Evolutionary conservation across 805 yeast genomes (phyloP), one percentile per base, ranked within the genome.

Genomic region (Candida hispaniensis): DNA sequence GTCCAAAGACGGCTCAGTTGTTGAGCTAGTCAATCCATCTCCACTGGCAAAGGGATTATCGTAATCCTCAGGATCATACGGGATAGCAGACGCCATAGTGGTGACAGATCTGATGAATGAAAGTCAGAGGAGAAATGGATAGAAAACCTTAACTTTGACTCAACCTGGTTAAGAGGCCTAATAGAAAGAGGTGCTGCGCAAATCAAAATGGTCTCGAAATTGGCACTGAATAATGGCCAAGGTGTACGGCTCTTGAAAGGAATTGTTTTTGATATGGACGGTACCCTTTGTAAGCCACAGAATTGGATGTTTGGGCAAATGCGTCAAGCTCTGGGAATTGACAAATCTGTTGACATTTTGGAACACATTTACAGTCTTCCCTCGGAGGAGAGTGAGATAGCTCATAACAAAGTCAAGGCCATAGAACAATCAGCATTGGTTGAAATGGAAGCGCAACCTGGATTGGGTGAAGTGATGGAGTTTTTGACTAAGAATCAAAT

Each of bases 261-360:
- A 0, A 50, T 79, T 5, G 61, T 79, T 1, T 79, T 79, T 49
- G 88, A 79, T 47, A 78, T 79, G 88, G 88, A 79, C 50, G 86
- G 86, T 4, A 79, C 88, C 0, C 49, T 79, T 38, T 73, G 79
- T 44, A 56, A 68, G 9, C 82, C 83, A 1, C 82, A 48, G 47
- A 59, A 66, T 0, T 66, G 71, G 71, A 66, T 66, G 70, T 66
- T 66, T 45, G 53, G 55, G 8, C 71, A 70, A 29, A 75, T 77
- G 82, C 60, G 82, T 39, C 59, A 62, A 13, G 74, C 74, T 0
- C 55, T 76, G 14, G 72, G 74, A 1, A 60, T 75, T 7, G 49
- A 49, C 9, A 57, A 59, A 25, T 44, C 54, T 0, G 47, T 63
- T 5, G 86, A 77, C 48, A 71, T 77, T 17, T 53, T 77, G 5